Conservation (phyloP, 2,329 filamentous ascomycete species). For the Ramularia endophylla region DNA sequence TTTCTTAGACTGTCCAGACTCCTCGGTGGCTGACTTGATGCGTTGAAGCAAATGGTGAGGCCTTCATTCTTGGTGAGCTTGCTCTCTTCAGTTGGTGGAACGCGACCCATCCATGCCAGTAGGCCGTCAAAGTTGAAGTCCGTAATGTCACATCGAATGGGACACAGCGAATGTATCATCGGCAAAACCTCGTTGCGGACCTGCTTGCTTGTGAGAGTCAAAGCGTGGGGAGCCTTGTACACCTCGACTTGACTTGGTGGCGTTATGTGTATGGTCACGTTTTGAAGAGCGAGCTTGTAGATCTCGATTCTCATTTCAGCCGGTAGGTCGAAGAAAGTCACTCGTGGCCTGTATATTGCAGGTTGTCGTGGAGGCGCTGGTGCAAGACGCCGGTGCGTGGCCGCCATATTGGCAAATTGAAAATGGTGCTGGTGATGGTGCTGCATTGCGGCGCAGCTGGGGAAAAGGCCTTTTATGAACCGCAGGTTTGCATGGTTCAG, state of each 20-base stretch:
- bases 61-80: slow-evolving; percentile 25
- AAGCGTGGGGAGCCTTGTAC: slow-evolving; percentile 20
- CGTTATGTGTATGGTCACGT: slow-evolving; percentile 27
- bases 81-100: slow-evolving; percentile 24
- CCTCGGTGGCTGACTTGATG: slow-evolving; percentile 14
- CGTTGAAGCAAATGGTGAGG: slow-evolving; percentile 24
- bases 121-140: slow-evolving; percentile 29
- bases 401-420: slow-evolving; percentile 8
- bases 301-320: slow-evolving; percentile 30
- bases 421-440: not conserved
- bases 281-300: slow-evolving; percentile 27
- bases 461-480: not conserved
- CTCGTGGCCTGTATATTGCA: slow-evolving; percentile 7
- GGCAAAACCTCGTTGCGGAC: slow-evolving; percentile 29
- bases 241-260: slow-evolving; percentile 15
- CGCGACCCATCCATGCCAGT: slow-evolving; percentile 24
- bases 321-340: slow-evolving; percentile 27
- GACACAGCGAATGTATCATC: slow-evolving; percentile 26
- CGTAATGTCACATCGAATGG: slow-evolving; percentile 25
- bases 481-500: slow-evolving; percentile 2
- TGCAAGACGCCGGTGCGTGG: slow-evolving; percentile 13
- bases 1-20: slow-evolving; percentile 19
- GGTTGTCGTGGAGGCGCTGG: slow-evolving; percentile 15
- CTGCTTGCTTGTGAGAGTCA: slow-evolving; percentile 23
- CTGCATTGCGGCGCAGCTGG: not conserved